Evolutionary conservation across 2,329 filamentous ascomycete species (phyloP), one percentile per base, ranked within the genome.

Genomic region (Fusarium brevicatenulatum): DNA sequence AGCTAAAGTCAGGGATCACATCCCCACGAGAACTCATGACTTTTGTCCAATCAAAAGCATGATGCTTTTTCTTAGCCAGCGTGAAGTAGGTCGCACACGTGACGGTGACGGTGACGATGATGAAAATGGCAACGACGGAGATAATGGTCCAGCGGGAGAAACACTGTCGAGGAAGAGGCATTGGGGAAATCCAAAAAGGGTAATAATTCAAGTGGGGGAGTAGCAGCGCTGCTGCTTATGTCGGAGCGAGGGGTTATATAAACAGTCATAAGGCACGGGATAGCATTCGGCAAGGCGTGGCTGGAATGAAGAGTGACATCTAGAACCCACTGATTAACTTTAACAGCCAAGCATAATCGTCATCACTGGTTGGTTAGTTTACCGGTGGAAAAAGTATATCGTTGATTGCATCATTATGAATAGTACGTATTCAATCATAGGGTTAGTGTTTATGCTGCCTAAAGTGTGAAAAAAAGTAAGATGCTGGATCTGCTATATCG

Each of bases 1-100:
- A 77, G 25, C 75, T 77, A 13, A 77, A 77, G 39, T 77, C 75
- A 3, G 75, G 75, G 4, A 77, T 21, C 1, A 43, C n/a, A 32
- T 76, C 74, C 2, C 72, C 74, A 3, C 53, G 58, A 25, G 49
- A 12, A 12, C 23, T 74, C 19, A 34, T 44, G 15, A 76, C 55
- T 15, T 28, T 43, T 7, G 36, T 34, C 73, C 73, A 76, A n/a
- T 75, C 68, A 12, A 74, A 71, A 1, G 37, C 36, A 43, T 72
- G 37, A n/a, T 32, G 55, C 4, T 32, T 10, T 23, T 32, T 60
- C 19, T 34, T 63, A 4, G 34, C n/a, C 44, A 62, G n/a, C 2
- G 58, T 49, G 21, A 71, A 73, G 9, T 73, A 72, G 0, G 68
- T 57, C 34, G 44, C 64, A 4, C 71, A 66, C 5, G 40, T 49